A percentile compares a stretch with the other conserved stretches of the same genome.
These are phyloP conservation scores for Tuber calosporum DNA, from an alignment of 495 filamentous ascomycete genomes.

Conservation along the genomic window DNA sequence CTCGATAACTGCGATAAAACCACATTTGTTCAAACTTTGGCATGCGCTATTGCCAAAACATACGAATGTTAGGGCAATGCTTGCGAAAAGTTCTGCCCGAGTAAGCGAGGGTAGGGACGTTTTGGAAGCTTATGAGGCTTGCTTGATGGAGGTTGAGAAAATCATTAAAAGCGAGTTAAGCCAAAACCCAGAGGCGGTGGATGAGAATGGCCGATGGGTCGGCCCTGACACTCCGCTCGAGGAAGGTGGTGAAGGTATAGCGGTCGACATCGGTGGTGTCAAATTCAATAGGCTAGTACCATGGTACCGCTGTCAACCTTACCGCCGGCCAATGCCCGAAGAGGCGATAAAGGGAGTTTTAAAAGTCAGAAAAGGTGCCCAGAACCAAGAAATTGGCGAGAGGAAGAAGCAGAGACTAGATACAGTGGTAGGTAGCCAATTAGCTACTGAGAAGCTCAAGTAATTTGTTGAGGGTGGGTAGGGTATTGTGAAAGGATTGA, in stretches of 20 bases:
- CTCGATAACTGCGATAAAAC: conserved; percentile 76
- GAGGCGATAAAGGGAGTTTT: conserved; percentile 79
- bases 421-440: conserved; percentile 32
- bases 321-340: conserved; percentile 77
- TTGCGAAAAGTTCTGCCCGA: conserved; percentile 59
- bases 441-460: conserved; percentile 10
- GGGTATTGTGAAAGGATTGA: not conserved
- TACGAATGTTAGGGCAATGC: conserved; percentile 70
- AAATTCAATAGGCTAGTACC: conserved; percentile 46
- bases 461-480: not conserved
- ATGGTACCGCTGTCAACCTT: conserved; percentile 90
- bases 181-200: conserved; percentile 52
- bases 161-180: conserved; percentile 65
- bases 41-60: conserved; percentile 69
- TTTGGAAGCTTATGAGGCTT: conserved; percentile 59
- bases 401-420: conserved; percentile 10
- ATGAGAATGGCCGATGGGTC: conserved; percentile 41
- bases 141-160: conserved; percentile 59
- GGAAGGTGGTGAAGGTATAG: conserved; percentile 42
- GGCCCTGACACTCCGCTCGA: conserved; percentile 36
- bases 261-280: conserved; percentile 28
- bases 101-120: conserved; percentile 46
- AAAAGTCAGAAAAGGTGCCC: conserved; percentile 50
- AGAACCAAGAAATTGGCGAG: conserved; percentile 14
- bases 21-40: conserved; percentile 87